Evolutionary conservation across 352 stramenopile species (phyloP), one percentile per base, ranked within the genome.

Genomic region (Albugo laibachii): DNA sequence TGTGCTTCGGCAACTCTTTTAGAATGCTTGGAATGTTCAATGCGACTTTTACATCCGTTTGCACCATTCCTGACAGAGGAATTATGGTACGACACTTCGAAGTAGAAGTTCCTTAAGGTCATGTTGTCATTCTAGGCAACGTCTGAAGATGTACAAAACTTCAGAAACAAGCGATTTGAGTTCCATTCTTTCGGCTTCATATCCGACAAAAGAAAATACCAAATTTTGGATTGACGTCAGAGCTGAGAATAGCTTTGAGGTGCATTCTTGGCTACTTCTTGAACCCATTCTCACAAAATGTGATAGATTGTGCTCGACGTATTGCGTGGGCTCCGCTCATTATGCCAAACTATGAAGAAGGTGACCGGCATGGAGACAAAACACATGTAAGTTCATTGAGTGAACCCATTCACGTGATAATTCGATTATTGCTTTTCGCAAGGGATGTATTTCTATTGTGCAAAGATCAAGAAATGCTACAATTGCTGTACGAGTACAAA

Each of bases 41-140:
- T 99, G 56, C 82, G 94, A 15, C 69, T 99, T 43, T 61, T 99
- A 34, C 96, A 99, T 57, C 95, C 95, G 6, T 95, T 99, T 59
- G 97, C 98, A 61, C 96, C 96, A n/a, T 99, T 99, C 61, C 88
- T 99, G 18, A 99, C 95, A 0, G 96, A 99, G 69, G 96, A 99
- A 62, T 69, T 99, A 11, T 99, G 95, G 95, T 92, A 93, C 11
- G 58, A 13, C n/a, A n/a, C n/a, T 41, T 41, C 19, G 11, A 18
- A 72, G 61, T 63, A 69, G 83, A 56, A 73, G 27, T 77, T 87
- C 50, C 65, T 62, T 20, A 58, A 61, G 13, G 3, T 31, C 24
- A 31, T 60, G 59, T 6, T 64, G 82, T 36, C 74, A 70, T 36
- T 41, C 69, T 8, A 27, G 39, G 3, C 21, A 52, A 21, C 52